These are phyloP conservation scores for Colletotrichum sp. DNA, from an alignment of 2,329 filamentous ascomycete genomes.

Conservation along the genomic window DNA sequence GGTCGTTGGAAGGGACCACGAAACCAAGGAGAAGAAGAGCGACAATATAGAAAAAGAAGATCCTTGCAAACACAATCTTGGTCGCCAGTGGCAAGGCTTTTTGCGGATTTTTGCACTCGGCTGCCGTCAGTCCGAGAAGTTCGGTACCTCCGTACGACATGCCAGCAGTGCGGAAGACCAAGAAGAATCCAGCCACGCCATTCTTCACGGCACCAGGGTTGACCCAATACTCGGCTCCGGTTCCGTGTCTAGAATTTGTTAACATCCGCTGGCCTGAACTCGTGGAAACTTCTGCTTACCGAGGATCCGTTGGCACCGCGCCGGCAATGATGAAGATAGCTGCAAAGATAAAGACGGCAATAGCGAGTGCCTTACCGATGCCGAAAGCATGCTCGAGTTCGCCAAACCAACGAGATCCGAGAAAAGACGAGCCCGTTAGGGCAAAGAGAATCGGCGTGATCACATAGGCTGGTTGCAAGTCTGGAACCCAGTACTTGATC, in stretches of 20 bases:
- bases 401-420: constrained; percentile 50
- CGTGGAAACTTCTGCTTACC: constrained; percentile 41
- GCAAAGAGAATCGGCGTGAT: constrained; percentile 43
- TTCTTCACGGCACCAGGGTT: constrained; percentile 48
- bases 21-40: constrained; percentile 58
- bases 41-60: constrained; percentile 59
- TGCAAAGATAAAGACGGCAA: constrained; percentile 61
- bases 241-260: constrained; percentile 9
- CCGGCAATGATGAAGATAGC: constrained; percentile 57
- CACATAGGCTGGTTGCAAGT: constrained; percentile 28
- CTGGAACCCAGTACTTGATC: constrained; percentile 31
- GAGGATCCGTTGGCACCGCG: constrained; percentile 47
- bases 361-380: constrained; percentile 55
- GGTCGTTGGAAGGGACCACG: constrained; percentile 50
- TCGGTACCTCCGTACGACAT: constrained; percentile 52
- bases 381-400: constrained; percentile 59
- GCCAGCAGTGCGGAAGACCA: constrained; percentile 48
- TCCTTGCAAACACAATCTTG: constrained; percentile 75
- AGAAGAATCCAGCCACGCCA: constrained; percentile 45
- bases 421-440: constrained; percentile 46
- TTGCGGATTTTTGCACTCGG: constrained; percentile 46
- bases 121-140: constrained; percentile 47
- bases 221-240: constrained; percentile 51
- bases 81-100: constrained; percentile 80
- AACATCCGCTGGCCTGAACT: background rate